Conservation (phyloP, 768 basidiomycete genomes). For the Macrolepiota dolichaula region DNA sequence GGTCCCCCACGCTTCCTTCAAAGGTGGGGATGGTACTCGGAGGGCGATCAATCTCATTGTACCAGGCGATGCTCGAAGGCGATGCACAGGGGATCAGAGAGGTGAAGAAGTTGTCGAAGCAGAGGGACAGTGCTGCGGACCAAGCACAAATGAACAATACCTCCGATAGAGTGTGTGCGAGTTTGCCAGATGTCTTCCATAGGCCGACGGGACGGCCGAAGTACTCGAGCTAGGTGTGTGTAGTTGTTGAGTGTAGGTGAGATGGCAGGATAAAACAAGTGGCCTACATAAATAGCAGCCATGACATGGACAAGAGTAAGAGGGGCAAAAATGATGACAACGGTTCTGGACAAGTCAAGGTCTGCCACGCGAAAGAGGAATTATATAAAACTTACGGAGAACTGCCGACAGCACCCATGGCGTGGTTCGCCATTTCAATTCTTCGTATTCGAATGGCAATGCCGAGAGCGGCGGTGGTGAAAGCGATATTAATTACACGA, state of each 20-base stretch:
- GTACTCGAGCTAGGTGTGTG: constrained; percentile 71
- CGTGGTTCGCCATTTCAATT: constrained; percentile 44
- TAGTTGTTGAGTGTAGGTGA: constrained; percentile 12
- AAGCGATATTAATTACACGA: constrained; percentile 79
- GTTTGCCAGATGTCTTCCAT: constrained; percentile 85
- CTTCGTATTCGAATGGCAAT: constrained; percentile 74
- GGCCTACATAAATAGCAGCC: constrained; percentile 75
- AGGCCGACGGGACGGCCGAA: constrained; percentile 90
- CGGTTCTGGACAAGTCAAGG: constrained; percentile 42
- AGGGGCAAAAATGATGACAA: constrained; percentile 85
- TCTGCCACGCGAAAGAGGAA: neutral
- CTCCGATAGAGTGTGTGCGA: constrained; percentile 84
- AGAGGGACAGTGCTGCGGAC: constrained; percentile 85
- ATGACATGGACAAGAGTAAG: constrained; percentile 83
- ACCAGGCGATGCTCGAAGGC: constrained; percentile 62
- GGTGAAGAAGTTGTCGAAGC: constrained; percentile 91
- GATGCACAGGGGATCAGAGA: constrained; percentile 77
- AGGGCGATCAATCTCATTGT: constrained; percentile 62
- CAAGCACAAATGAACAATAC: constrained; percentile 92
- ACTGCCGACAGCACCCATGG: constrained; percentile 75
- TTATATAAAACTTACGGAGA: constrained; percentile 51
- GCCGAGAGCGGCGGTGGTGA: constrained; percentile 76
- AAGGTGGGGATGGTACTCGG: constrained; percentile 35
- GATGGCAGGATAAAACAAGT: neutral
- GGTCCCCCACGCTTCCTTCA: constrained; percentile 47